Conservation (phyloP, 108 stramenopile genomes). For the Cyclostephanos tholiformis region DNA sequence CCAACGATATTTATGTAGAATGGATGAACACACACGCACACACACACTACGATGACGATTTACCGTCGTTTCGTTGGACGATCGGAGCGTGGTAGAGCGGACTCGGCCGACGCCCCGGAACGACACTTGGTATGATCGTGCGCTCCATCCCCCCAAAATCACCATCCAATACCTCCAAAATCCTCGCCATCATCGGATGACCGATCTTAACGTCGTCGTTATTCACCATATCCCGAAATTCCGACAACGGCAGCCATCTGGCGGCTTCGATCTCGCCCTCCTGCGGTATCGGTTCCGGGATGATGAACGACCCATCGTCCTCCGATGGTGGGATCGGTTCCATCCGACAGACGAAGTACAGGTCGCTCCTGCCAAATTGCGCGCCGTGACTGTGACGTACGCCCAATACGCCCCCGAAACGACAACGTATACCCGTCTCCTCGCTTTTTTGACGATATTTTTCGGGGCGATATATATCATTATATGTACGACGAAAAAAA, state of each 20-base stretch:
- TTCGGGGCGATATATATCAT: background rate
- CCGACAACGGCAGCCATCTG: slow-evolving; percentile 66
- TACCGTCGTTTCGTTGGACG: background rate
- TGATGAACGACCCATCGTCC: slow-evolving; percentile 52
- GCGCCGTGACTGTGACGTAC: slow-evolving; percentile 84
- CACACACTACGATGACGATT: no score
- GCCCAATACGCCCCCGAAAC: slow-evolving; percentile 66
- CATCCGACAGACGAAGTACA: slow-evolving; percentile 76
- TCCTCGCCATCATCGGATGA: slow-evolving; percentile 79
- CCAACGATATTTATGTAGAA: no score
- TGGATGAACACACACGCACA: no score
- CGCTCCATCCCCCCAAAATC: slow-evolving; percentile 43
- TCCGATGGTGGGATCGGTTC: slow-evolving; percentile 53
- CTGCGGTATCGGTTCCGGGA: slow-evolving; percentile 64
- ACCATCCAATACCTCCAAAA: slow-evolving; percentile 62
- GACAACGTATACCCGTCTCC: slow-evolving; percentile 83
- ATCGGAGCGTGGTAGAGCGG: slow-evolving; percentile 69
- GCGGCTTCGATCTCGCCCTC: slow-evolving; percentile 71
- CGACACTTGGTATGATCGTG: slow-evolving; percentile 61
- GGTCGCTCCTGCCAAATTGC: slow-evolving; percentile 71
- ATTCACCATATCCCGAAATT: slow-evolving; percentile 69
- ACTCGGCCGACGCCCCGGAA: slow-evolving; percentile 71
- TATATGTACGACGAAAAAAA: no score
- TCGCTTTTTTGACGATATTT: slow-evolving; percentile 34
- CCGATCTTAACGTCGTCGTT: slow-evolving; percentile 45